Evolutionary conservation across 805 yeast genomes (phyloP).

Genomic region (Teunomyces pallodes): DNA sequence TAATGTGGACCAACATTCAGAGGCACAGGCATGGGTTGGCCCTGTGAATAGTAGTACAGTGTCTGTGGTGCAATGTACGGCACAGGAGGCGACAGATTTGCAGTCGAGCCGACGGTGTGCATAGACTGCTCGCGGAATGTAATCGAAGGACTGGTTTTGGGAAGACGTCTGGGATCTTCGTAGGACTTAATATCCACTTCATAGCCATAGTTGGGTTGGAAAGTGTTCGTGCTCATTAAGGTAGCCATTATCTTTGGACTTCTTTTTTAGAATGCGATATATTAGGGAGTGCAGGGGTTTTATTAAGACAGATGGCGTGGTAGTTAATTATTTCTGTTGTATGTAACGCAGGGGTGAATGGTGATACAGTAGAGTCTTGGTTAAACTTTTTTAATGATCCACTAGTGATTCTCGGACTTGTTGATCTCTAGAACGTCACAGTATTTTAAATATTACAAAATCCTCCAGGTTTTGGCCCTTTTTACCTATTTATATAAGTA

Average conservation of each 20-base stretch:
- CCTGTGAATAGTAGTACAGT: background rate
- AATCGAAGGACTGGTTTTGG: background rate
- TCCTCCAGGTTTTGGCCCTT: background rate
- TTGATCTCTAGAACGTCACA: background rate
- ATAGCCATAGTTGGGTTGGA: background rate
- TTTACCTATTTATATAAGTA: background rate
- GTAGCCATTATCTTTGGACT: background rate
- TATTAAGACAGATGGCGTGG: no score
- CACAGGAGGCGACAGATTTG: background rate
- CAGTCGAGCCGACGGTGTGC: background rate
- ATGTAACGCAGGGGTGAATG: no score
- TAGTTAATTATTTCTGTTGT: no score
- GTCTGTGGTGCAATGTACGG: background rate
- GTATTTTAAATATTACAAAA: background rate
- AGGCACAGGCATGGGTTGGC: background rate
- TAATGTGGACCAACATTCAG: background rate
- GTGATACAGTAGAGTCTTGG: no score
- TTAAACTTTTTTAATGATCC: no score
- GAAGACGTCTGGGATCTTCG: background rate
- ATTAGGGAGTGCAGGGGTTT: no score
- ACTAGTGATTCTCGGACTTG: background rate
- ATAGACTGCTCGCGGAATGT: background rate
- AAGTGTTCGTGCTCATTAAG: background rate
- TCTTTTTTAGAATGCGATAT: background rate
- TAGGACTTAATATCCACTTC: background rate